A percentile compares a stretch with the other conserved stretches of the same genome.
Conservation (phyloP, 2,329 filamentous ascomycete species). For the Colletotrichum truncatum region DNA sequence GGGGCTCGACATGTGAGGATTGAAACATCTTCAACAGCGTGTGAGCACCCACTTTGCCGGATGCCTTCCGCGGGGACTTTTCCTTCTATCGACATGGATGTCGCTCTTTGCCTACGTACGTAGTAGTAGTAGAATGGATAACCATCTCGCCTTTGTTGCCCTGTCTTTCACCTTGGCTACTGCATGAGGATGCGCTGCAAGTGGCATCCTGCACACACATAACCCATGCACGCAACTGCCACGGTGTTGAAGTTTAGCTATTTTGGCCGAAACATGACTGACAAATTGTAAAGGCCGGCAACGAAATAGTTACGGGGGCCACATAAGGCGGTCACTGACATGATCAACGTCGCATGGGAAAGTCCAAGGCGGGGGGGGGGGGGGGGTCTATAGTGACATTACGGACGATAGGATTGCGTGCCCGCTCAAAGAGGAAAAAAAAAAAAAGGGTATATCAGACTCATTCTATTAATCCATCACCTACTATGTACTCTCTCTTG, state of each 20-base stretch:
- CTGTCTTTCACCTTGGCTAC: background rate
- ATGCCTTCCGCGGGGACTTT: constrained; percentile 24
- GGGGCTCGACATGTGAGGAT: constrained; percentile 15
- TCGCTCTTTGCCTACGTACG: background rate
- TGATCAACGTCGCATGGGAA: constrained; percentile 1
- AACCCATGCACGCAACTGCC: background rate
- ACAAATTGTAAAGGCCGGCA: background rate
- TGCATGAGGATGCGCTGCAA: constrained; percentile 1
- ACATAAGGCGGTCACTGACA: background rate
- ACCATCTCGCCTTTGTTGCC: background rate
- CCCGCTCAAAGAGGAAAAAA: too few relatives aligned
- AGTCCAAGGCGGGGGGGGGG: constrained; percentile 10
- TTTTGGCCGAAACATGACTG: background rate
- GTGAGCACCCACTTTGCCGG: constrained; percentile 11
- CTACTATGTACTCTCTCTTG: too few relatives aligned
- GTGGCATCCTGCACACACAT: background rate
- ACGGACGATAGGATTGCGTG: constrained; percentile 2
- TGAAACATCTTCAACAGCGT: constrained; percentile 20
- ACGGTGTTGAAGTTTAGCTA: background rate
- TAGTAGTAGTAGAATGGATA: too few relatives aligned
- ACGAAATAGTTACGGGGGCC: background rate
- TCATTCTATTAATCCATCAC: constrained; percentile 1
- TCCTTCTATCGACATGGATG: constrained; percentile 15
- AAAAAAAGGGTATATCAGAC: background rate
- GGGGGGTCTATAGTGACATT: background rate